Evolutionary conservation across 352 stramenopile species (phyloP).

Genomic region (Aphanomyces cochlioides): DNA sequence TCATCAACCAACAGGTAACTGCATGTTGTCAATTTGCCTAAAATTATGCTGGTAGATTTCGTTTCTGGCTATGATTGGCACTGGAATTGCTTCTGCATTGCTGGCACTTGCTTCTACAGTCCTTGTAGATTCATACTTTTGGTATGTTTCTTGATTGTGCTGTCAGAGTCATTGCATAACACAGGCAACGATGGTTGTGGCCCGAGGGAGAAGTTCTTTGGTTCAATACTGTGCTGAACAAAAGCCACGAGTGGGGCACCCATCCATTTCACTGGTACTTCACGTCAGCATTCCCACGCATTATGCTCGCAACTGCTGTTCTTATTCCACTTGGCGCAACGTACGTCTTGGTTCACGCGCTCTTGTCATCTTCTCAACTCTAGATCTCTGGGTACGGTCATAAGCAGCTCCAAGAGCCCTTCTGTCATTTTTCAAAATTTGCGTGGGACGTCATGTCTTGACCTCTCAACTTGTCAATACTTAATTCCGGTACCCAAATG

Average conservation of each 20-base stretch:
- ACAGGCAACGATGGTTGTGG: slow-evolving; percentile 88
- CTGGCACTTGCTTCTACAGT: slow-evolving; percentile 80
- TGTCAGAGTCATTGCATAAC: background rate
- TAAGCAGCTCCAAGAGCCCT: slow-evolving; percentile 2
- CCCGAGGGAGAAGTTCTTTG: slow-evolving; percentile 98
- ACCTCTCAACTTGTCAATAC: slow-evolving; percentile 2
- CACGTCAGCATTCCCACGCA: slow-evolving; percentile 90
- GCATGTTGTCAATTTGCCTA: background rate
- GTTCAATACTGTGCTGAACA: slow-evolving; percentile 96
- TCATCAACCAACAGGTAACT: slow-evolving; percentile 53
- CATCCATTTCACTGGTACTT: slow-evolving; percentile 96
- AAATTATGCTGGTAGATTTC: slow-evolving; percentile 44
- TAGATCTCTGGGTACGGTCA: slow-evolving; percentile 15
- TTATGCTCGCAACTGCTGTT: slow-evolving; percentile 71
- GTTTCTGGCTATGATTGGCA: slow-evolving; percentile 71
- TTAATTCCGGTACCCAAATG: slow-evolving; percentile 19
- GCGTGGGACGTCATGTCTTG: background rate
- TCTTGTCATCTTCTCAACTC: too few species aligned
- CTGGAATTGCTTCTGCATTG: slow-evolving; percentile 73
- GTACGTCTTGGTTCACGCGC: slow-evolving; percentile 33
- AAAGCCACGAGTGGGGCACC: slow-evolving; percentile 95
- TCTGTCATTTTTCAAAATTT: background rate
- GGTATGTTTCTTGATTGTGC: slow-evolving; percentile 37
- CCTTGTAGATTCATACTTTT: slow-evolving; percentile 93
- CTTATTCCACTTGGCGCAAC: slow-evolving; percentile 80